Evolutionary conservation across 164 flowering plant genomes (phyloP).

Genomic region (Paratinospora sagittata): DNA sequence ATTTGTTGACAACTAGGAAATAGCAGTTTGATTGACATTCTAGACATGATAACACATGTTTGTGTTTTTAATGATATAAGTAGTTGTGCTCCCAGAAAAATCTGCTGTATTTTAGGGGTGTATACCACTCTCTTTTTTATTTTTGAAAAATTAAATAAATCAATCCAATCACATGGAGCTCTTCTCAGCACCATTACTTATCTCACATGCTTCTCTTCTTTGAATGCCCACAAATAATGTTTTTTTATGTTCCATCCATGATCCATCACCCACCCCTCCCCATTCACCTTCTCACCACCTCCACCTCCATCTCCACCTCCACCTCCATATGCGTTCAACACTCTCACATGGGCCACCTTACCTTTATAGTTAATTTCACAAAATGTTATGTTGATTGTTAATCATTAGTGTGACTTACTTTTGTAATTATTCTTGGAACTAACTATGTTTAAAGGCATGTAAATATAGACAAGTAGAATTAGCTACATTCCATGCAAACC

Average conservation of each 20-base stretch:
- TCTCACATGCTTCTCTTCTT: neutral
- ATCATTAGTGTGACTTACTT: too few relatives aligned
- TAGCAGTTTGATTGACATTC: neutral
- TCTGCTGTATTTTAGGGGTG: too few relatives aligned
- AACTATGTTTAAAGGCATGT: too few relatives aligned
- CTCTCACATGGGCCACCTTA: slow-evolving; percentile 1
- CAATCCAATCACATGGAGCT: neutral
- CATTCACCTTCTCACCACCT: neutral
- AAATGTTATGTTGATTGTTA: too few relatives aligned
- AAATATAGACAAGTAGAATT: too few relatives aligned
- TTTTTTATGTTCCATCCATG: too few relatives aligned
- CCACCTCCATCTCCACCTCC: neutral
- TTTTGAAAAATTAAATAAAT: slow-evolving; percentile 1
- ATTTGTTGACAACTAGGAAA: neutral
- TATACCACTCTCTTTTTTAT: neutral
- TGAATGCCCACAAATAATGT: neutral
- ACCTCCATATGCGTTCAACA: neutral
- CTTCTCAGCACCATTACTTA: neutral
- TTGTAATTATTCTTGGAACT: too few relatives aligned
- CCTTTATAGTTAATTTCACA: too few relatives aligned
- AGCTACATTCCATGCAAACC: too few relatives aligned
- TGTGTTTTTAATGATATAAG: too few relatives aligned
- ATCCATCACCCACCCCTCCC: neutral
- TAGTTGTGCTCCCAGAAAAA: too few relatives aligned
- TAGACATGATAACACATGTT: neutral